Evolutionary conservation across 148 eudicot genomes (phyloP), one percentile per base, ranked within the genome.

Genomic region (Tetragonia tetragonoides): DNA sequence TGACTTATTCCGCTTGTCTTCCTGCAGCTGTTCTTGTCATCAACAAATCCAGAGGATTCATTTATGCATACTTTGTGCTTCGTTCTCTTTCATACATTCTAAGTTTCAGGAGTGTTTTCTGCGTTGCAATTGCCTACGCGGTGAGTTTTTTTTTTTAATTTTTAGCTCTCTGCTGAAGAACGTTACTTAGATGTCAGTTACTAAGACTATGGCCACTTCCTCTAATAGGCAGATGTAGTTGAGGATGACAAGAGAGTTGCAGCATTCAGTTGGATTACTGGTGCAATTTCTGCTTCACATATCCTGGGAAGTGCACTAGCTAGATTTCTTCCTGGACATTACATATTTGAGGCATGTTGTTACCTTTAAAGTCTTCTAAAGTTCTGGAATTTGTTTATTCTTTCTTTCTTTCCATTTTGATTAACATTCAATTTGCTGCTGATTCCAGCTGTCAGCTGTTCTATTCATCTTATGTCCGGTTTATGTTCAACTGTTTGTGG

Each of bases 221-320:
- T 68, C 40, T 83, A 40, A 49, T 79, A 92, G 97, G 97, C 97
- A 75, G 97, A 92, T 86, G 86, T 90, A 73, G 80, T 87, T 14
- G 87, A 89, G 65, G 86, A 84, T 46, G 81, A 85, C 65, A 90
- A 85, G 72, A 86, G 91, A 83, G 87, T 91, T 68, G 91, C 92
- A 73, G 87, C 84, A 66, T 90, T 92, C 79, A 84, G 97, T 84
- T 92, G 92, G 97, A 90, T 92, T 72, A 90, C 92, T 1, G 97
- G 97, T 67, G 83, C 89, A 67, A 87, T 85, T 76, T 92, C 94
- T 77, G 90, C 89, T 61, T 86, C 97, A 34, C 91, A 90, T 79
- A 87, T 89, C 51, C 21, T 92, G 73, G 97, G 91, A 57, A 92
- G 80, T 81, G 70, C 84, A 60, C 78, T 92, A 53, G 97, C 91